Percentiles rank a stretch among this genome's conserved stretches.
Evolutionary conservation across 1,284 basidiomycete species (phyloP).

Genomic region (Bondarzewia mesenterica): DNA sequence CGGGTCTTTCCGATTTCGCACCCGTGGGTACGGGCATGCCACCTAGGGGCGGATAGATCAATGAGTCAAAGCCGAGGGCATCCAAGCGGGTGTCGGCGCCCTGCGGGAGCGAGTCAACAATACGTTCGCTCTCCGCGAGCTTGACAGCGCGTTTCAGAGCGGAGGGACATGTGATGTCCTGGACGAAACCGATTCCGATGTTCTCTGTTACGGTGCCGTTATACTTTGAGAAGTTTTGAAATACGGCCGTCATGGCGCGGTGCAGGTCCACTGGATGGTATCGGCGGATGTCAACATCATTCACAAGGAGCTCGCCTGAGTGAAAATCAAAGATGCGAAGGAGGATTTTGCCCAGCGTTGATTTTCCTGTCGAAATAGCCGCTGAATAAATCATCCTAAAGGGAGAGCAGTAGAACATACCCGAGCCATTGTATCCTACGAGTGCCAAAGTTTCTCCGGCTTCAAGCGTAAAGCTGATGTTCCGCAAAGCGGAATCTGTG

Average conservation of each 20-base stretch:
- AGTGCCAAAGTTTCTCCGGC: constrained; percentile 76
- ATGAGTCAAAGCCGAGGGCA: constrained; percentile 45
- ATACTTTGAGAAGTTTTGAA: constrained; percentile 78
- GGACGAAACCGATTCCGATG: constrained; percentile 67
- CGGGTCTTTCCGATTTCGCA: constrained; percentile 11
- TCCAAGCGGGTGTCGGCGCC: constrained; percentile 64
- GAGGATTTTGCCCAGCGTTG: constrained; percentile 72
- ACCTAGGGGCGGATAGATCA: constrained; percentile 33
- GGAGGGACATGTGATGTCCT: constrained; percentile 39
- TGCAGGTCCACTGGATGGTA: constrained; percentile 65
- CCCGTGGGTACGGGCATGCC: constrained; percentile 10
- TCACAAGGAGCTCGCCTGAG: constrained; percentile 55
- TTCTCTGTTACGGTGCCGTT: constrained; percentile 68
- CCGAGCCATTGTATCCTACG: constrained; percentile 77
- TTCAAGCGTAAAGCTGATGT: constrained; percentile 61
- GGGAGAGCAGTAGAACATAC: constrained; percentile 27
- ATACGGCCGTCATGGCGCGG: constrained; percentile 62
- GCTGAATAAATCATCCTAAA: constrained; percentile 7
- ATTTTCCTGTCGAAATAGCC: constrained; percentile 50
- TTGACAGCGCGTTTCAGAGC: constrained; percentile 52
- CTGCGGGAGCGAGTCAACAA: constrained; percentile 55
- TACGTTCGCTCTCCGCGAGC: constrained; percentile 55
- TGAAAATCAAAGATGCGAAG: constrained; percentile 72
- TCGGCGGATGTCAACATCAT: constrained; percentile 55
- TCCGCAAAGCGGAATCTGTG: constrained; percentile 51